Conservation (phyloP, 2,329 filamentous ascomycete genomes). For the Arachnomyces sp. region DNA sequence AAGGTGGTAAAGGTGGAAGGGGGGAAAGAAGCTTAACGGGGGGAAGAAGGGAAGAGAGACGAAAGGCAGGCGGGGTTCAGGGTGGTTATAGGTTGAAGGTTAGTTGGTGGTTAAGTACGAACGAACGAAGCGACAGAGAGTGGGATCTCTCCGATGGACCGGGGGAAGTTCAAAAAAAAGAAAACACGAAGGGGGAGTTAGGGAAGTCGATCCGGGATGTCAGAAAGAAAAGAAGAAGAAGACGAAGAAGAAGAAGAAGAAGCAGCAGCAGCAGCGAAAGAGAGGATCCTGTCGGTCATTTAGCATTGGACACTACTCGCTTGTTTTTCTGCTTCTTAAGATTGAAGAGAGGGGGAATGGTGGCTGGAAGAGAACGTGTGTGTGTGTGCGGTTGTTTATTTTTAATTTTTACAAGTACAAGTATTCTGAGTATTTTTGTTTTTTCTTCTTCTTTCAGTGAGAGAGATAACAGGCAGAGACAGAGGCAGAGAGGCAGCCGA, state of each 20-base stretch:
- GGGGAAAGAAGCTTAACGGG: not conserved
- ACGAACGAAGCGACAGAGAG: not conserved
- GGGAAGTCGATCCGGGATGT: too few relatives aligned
- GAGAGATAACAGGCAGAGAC: not conserved
- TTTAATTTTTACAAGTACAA: too few relatives aligned
- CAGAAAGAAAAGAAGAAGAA: slow-evolving; percentile 2
- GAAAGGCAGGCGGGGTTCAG: not conserved
- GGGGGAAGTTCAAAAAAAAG: too few relatives aligned
- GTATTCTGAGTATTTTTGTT: not conserved
- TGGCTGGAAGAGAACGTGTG: not conserved
- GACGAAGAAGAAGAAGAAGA: slow-evolving; percentile 10
- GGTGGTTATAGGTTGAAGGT: slow-evolving; percentile 3
- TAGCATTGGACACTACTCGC: too few relatives aligned
- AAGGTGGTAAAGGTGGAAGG: slow-evolving; percentile 1
- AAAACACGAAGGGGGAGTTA: too few relatives aligned
- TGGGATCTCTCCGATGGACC: not conserved
- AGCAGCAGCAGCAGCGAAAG: slow-evolving; percentile 5
- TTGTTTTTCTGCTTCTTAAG: too few relatives aligned
- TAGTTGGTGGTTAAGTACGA: slow-evolving; percentile 2
- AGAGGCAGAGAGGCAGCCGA: not conserved
- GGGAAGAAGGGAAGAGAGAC: not conserved
- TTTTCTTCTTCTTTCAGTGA: not conserved
- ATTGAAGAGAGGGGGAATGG: not conserved
- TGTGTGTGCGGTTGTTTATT: not conserved
- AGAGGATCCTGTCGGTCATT: too few relatives aligned